Percentiles rank a stretch among this genome's conserved stretches.
These are phyloP conservation scores for Lagenidium sp. DNA, from an alignment of 352 stramenopile species.

Conservation along the genomic window DNA sequence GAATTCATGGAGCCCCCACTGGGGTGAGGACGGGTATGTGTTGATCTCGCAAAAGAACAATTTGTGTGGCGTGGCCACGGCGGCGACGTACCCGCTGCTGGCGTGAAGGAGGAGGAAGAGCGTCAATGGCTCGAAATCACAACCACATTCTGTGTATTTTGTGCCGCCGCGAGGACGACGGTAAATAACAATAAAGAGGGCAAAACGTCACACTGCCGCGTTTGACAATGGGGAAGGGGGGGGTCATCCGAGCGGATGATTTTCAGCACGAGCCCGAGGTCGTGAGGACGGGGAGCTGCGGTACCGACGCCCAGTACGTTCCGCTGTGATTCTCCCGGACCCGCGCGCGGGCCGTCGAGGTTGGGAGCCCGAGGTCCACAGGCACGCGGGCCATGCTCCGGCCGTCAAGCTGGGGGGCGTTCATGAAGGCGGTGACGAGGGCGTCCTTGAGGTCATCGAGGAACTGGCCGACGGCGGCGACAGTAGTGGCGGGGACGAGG, in stretches of 20 bases:
- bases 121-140: too few relatives aligned
- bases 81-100: constrained; percentile 77
- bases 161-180: neutral
- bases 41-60: constrained; percentile 92
- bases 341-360: constrained; percentile 26
- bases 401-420: constrained; percentile 60
- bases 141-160: too few relatives aligned
- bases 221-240: neutral
- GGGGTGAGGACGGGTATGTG: constrained; percentile 91
- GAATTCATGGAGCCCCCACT: constrained; percentile 93
- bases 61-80: constrained; percentile 92
- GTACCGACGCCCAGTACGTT: constrained; percentile 39
- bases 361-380: constrained; percentile 43
- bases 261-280: constrained; percentile 15
- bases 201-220: neutral
- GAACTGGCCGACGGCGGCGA: constrained; percentile 12
- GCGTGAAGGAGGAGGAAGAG: constrained; percentile 1
- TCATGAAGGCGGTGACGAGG: constrained; percentile 67
- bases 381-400: constrained; percentile 51
- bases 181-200: neutral
- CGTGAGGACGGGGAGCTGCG: constrained; percentile 39
- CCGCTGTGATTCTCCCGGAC: constrained; percentile 48
- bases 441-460: constrained; percentile 43
- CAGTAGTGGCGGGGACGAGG: constrained; percentile 2
- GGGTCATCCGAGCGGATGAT: neutral